Evolutionary conservation across 495 filamentous ascomycete species (phyloP), one percentile per base, ranked within the genome.

Genomic region (Penicillium bovifimosum): DNA sequence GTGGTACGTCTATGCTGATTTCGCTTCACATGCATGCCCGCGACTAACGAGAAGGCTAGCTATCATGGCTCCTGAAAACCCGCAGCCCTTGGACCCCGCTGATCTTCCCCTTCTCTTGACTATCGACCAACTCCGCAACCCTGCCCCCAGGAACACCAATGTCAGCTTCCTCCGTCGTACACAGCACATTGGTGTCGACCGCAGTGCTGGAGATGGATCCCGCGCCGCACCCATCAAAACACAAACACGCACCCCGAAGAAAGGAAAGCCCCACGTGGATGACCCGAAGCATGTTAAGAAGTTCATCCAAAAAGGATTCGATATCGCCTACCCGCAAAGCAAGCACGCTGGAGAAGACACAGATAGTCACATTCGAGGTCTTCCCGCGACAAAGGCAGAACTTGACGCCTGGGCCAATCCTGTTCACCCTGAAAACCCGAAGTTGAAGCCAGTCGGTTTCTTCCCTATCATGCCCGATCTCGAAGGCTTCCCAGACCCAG

Each of bases 91-190:
- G 42, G 90, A 96, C 59, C 88, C 90, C 13, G 81, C 82, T 47
- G 93, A 98, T 69, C 82, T 88, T 32, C 73, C 79, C 3, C 85
- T 98, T 39, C 78, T 97, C 39, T 81, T 88, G 55, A 85, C 87
- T 1, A 80, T 95, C 14, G 79, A 88, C 5, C 80, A 86, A 26
- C 80, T 96, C 20, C 90, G 88, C 17, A 95, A 96, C 66, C 86
- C 89, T 2, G 84, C 84, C 13, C 79, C 86, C 2, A 80, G 80
- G 42, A 75, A 76, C 44, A 66, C 77, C n/a, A 80, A 80, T 47
- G 87, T 95, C 44, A 96, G 90, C 56, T 97, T 98, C 81, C 81
- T 98, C 47, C 87, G 93, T 32, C 85, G 92, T 40, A 96, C 95
- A 11, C 95, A 98, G 65, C 96, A 97, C 65, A 96, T 95, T 52